Conservation (phyloP, 2,329 filamentous ascomycete genomes). For the Colletotrichum lentis region DNA sequence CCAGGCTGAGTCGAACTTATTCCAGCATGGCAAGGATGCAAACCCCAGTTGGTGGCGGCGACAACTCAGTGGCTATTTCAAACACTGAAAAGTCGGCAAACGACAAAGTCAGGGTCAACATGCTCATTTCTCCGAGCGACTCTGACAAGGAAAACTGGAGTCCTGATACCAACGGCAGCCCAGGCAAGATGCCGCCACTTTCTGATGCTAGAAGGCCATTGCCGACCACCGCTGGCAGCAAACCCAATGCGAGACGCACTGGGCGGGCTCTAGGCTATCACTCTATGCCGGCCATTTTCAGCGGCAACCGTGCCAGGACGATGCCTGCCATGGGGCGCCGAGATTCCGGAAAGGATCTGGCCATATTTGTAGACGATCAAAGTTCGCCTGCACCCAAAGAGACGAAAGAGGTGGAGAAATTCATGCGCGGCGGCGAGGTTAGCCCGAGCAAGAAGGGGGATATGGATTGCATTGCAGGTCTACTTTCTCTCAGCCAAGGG, state of each 20-base stretch:
- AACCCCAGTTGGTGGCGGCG: constrained; percentile 40
- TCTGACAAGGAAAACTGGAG: constrained; percentile 97
- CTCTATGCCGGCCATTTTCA: constrained; percentile 47
- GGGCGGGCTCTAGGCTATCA: constrained; percentile 54
- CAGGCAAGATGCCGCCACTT: constrained; percentile 43
- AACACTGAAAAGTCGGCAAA: constrained; percentile 37
- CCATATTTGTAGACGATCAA: constrained; percentile 63
- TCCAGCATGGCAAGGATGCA: constrained; percentile 72
- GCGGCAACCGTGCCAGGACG: constrained; percentile 51
- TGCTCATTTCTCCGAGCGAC: constrained; percentile 60
- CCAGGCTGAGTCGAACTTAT: constrained; percentile 66
- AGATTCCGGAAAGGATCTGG: constrained; percentile 47
- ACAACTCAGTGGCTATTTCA: neutral
- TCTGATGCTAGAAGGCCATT: constrained; percentile 47
- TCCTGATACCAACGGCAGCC: constrained; percentile 59
- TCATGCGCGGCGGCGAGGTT: constrained; percentile 72
- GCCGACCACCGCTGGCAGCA: constrained; percentile 46
- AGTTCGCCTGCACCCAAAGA: constrained; percentile 41
- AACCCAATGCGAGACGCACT: constrained; percentile 51
- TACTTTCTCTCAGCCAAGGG: constrained; percentile 89
- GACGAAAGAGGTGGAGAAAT: constrained; percentile 71
- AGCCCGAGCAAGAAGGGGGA: constrained; percentile 80
- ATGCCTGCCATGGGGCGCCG: constrained; percentile 49
- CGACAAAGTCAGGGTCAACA: constrained; percentile 51
- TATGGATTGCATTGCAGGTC: constrained; percentile 87